Evolutionary conservation across 345 rosid genomes (phyloP).

Genomic region (Barbarea vulgaris): DNA sequence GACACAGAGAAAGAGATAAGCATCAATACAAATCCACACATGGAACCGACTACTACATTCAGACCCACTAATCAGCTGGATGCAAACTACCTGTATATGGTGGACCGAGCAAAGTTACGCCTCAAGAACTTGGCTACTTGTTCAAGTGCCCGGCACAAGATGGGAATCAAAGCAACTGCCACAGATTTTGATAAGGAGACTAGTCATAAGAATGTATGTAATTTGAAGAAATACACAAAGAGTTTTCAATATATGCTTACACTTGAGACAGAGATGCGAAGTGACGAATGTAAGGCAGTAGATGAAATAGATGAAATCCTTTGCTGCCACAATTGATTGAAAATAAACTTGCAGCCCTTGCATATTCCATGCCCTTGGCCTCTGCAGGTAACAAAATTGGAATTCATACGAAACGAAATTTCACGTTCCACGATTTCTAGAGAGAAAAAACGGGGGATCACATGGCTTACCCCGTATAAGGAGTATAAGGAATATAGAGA

Average conservation of each 20-base stretch:
- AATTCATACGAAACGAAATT: slow-evolving; percentile 23
- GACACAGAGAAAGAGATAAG: slow-evolving; percentile 8
- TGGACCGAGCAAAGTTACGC: slow-evolving; percentile 76
- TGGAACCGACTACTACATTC: slow-evolving; percentile 6
- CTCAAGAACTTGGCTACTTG: slow-evolving; percentile 87
- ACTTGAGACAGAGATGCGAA: slow-evolving; percentile 84
- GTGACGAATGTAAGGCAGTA: slow-evolving; percentile 88
- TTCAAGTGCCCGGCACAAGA: slow-evolving; percentile 80
- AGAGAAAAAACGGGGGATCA: slow-evolving; percentile 16
- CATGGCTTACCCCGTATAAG: slow-evolving; percentile 74
- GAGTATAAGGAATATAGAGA: slow-evolving; percentile 82
- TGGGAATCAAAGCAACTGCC: slow-evolving; percentile 92
- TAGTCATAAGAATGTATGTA: slow-evolving; percentile 18
- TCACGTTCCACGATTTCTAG: slow-evolving; percentile 7
- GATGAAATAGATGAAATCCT: slow-evolving; percentile 91
- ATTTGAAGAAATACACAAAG: not conserved
- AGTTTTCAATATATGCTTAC: slow-evolving; percentile 51
- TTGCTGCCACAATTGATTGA: slow-evolving; percentile 77
- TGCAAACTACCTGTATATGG: slow-evolving; percentile 71
- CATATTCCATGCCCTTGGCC: slow-evolving; percentile 88
- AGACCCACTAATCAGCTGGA: slow-evolving; percentile 17
- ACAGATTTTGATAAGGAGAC: slow-evolving; percentile 8
- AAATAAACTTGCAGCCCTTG: slow-evolving; percentile 85
- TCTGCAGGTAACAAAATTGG: slow-evolving; percentile 49
- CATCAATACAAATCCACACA: slow-evolving; percentile 22